A percentile compares a stretch with the other conserved stretches of the same genome.
phyloP scores from a whole-genome alignment of 352 stramenopile species.

The Phytopythium sindhum region DNA sequence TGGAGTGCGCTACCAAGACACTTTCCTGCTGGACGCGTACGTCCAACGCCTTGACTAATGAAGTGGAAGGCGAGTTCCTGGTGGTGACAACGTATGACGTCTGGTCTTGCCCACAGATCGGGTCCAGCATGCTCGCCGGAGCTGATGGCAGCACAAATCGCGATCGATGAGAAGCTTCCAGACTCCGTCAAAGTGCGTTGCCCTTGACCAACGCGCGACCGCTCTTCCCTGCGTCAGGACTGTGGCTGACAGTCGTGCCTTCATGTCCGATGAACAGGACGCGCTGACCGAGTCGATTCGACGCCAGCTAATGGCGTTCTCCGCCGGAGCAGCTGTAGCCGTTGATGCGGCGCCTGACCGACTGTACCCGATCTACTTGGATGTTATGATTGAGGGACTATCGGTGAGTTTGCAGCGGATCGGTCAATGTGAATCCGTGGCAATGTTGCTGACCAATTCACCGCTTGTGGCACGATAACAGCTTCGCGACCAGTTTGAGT shows the following conservation, averaged over 20 bases:
- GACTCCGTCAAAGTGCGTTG: conserved; percentile 34
- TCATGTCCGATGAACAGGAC: conserved; percentile 17
- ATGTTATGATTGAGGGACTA: conserved; percentile 64
- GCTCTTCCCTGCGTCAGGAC: not conserved
- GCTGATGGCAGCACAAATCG: conserved; percentile 52
- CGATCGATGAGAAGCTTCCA: conserved; percentile 53
- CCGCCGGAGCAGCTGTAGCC: conserved; percentile 28
- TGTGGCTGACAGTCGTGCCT: not conserved
- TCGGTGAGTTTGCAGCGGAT: conserved; percentile 30
- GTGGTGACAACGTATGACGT: not conserved
- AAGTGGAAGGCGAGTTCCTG: not conserved
- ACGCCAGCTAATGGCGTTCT: conserved; percentile 62
- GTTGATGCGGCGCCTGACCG: conserved; percentile 13
- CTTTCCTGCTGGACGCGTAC: conserved; percentile 63
- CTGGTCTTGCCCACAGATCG: conserved; percentile 12
- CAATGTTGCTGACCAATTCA: not conserved
- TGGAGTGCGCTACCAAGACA: conserved; percentile 74
- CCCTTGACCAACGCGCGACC: not conserved
- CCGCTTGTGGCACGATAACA: conserved; percentile 10
- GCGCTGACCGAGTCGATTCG: conserved; percentile 71
- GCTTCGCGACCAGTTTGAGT: conserved; percentile 80
- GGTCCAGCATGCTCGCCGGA: conserved; percentile 39
- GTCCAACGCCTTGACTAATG: conserved; percentile 3
- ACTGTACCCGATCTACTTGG: conserved; percentile 65
- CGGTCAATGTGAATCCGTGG: not conserved